A percentile compares a stretch with the other conserved stretches of the same genome.
phyloP scores from a whole-genome alignment of 2,329 filamentous ascomycete species.

The Penicillium janthinellum region DNA sequence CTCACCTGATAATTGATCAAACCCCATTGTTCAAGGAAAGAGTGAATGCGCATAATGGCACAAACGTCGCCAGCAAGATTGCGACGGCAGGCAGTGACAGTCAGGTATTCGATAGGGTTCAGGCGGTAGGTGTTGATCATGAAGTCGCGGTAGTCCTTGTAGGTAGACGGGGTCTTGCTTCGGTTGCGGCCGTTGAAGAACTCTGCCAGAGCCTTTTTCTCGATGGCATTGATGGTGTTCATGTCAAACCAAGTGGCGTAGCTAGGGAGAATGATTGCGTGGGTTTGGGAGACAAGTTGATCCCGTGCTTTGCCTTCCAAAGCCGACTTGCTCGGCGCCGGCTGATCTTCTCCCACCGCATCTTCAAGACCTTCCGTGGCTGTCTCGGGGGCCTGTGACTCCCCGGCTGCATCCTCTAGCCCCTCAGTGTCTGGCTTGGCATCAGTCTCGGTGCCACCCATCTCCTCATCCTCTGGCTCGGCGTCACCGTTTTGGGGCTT shows the following conservation, averaged over 20 bases:
- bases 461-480: conserved; percentile 72
- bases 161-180: conserved; percentile 95
- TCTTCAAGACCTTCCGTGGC: conserved; percentile 35
- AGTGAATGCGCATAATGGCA: conserved; percentile 98
- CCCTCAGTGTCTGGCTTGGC: conserved; percentile 49
- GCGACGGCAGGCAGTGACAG: conserved; percentile 90
- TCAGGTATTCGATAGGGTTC: conserved; percentile 94
- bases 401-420: conserved; percentile 50
- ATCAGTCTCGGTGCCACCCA: conserved; percentile 64
- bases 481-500: conserved; percentile 61
- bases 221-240: conserved; percentile 85
- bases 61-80: conserved; percentile 97
- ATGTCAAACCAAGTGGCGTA: conserved; percentile 99
- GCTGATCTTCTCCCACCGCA: conserved; percentile 53
- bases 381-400: conserved; percentile 49
- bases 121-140: conserved; percentile 99
- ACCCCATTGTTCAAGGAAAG: conserved; percentile 97
- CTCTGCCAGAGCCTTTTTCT: conserved; percentile 92
- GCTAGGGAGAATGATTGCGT: conserved; percentile 93
- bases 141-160: conserved; percentile 98
- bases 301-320: conserved; percentile 85
- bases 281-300: conserved; percentile 89
- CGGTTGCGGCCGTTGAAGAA: conserved; percentile 99
- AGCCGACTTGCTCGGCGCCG: conserved; percentile 73
- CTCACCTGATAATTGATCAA: conserved; percentile 96